Conservation (phyloP, 2,329 filamentous ascomycete genomes). For the Ilyonectria mors-panacis region DNA sequence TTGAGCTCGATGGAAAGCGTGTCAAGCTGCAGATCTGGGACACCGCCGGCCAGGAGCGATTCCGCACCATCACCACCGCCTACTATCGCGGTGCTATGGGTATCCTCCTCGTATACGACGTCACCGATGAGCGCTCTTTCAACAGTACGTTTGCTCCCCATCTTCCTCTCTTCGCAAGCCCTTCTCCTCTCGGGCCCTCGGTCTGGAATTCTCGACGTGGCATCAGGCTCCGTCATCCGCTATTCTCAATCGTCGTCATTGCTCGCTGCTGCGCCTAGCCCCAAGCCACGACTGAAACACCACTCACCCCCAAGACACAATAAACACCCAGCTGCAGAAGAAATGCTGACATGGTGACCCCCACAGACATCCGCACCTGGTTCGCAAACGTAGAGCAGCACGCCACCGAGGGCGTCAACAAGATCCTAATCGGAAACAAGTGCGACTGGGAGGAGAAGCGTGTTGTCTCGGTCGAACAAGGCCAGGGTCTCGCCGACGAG, state of each 20-base stretch:
- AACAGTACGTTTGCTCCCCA: conserved; percentile 77
- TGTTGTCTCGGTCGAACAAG: conserved; percentile 91
- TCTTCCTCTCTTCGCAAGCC: not conserved
- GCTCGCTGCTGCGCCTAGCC: conserved; percentile 11
- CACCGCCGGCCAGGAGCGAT: conserved; percentile 97
- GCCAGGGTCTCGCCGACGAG: conserved; percentile 94
- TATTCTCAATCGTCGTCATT: conserved; percentile 9
- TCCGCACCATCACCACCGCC: conserved; percentile 98
- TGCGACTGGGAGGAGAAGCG: conserved; percentile 99
- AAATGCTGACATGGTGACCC: conserved; percentile 35
- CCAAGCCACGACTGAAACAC: not conserved
- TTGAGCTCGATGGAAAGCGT: conserved; percentile 98
- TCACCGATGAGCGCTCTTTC: conserved; percentile 96
- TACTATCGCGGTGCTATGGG: conserved; percentile 99
- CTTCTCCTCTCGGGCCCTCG: not conserved
- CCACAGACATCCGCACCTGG: conserved; percentile 96
- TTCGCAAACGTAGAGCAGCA: conserved; percentile 99
- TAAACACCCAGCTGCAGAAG: not conserved
- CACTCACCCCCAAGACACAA: not conserved
- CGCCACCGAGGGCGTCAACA: conserved; percentile 98
- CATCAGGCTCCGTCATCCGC: conserved; percentile 3
- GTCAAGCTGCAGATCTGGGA: conserved; percentile 99
- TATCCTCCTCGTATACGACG: conserved; percentile 97
- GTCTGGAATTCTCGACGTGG: not conserved
- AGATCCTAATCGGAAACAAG: conserved; percentile 99